Conservation (phyloP, 768 basidiomycete species). For the Mycena olivaceomarginata region DNA sequence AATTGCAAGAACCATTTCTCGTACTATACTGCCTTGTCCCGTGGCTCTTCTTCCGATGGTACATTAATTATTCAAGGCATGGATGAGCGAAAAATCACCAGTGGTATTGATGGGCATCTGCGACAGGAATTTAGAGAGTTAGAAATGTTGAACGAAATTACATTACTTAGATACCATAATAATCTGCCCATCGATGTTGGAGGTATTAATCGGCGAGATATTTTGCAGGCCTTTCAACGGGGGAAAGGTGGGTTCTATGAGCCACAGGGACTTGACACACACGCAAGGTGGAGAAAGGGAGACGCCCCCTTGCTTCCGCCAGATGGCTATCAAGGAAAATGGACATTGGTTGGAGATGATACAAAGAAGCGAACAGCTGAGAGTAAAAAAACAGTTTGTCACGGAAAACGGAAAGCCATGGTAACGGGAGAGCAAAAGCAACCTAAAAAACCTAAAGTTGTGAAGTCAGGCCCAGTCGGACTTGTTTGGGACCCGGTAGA, state of each 20-base stretch:
- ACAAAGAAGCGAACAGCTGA: neutral
- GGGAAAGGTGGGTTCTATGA: conserved; percentile 45
- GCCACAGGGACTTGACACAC: neutral
- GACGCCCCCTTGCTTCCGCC: neutral
- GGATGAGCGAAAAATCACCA: conserved; percentile 48
- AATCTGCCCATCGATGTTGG: conserved; percentile 41
- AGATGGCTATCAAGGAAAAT: neutral
- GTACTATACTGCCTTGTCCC: conserved; percentile 50
- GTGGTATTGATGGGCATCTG: conserved; percentile 51
- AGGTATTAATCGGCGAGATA: conserved; percentile 43
- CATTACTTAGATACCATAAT: conserved; percentile 44
- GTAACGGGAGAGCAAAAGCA: too few relatives aligned
- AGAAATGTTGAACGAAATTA: conserved; percentile 59
- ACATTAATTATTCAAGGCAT: conserved; percentile 54
- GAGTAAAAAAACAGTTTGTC: too few relatives aligned
- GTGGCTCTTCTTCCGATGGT: conserved; percentile 45
- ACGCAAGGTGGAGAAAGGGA: neutral
- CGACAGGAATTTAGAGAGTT: conserved; percentile 37
- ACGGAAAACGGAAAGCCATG: too few relatives aligned
- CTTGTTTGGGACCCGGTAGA: too few relatives aligned
- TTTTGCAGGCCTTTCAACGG: conserved; percentile 46
- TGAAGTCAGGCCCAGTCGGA: too few relatives aligned
- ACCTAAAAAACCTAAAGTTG: too few relatives aligned
- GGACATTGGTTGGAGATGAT: conserved; percentile 41
- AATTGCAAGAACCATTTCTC: too few relatives aligned